phyloP scores from a whole-genome alignment of 345 rosid genomes.

The Citrus sinensis region DVS_A1.0 CM039163.1:41113001-41113500 shows the following conservation, averaged over 20 bases:
- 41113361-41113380: not conserved
- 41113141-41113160: not conserved
- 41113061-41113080: not conserved
- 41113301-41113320: constrained; percentile 14
- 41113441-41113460: constrained; percentile 54
- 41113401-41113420: not conserved
- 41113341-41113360: constrained; percentile 43
- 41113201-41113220: not conserved
- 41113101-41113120: not conserved
- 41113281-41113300: not conserved
- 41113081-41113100: not conserved
- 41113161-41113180: not conserved
- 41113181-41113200: not conserved
- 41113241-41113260: no score
- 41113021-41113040: not conserved
- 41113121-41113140: no score
- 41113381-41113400: not conserved
- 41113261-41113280: not conserved
- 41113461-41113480: constrained; percentile 69
- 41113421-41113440: not conserved
- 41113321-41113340: constrained; percentile 70
- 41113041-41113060: not conserved
- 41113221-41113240: not conserved
- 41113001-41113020: not conserved
- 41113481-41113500: constrained; percentile 69